phyloP scores from a whole-genome alignment of 2,329 filamentous ascomycete species.

The Metarhizium sp. region DNA sequence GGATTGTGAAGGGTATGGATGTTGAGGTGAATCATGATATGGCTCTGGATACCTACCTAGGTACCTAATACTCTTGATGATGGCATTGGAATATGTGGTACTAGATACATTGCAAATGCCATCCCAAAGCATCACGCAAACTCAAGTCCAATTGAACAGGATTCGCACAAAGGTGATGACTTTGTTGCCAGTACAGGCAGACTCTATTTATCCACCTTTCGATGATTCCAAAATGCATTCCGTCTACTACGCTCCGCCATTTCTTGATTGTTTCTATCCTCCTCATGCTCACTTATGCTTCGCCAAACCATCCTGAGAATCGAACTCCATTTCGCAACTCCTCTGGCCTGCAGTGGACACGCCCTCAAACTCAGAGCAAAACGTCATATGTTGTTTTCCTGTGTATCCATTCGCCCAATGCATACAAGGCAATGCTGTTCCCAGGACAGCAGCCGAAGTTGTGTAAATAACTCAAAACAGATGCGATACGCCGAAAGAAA shows the following conservation, averaged over 20 bases:
- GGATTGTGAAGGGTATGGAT: background rate
- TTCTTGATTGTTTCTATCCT: background rate
- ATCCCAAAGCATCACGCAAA: too few relatives aligned
- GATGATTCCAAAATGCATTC: background rate
- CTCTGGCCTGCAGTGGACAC: constrained; percentile 4
- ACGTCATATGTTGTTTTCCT: background rate
- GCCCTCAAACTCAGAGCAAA: background rate
- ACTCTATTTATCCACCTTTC: background rate
- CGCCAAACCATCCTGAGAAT: constrained; percentile 3
- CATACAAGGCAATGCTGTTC: constrained; percentile 1
- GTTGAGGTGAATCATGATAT: too few relatives aligned
- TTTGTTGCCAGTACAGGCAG: background rate
- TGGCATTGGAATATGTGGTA: background rate
- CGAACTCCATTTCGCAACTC: constrained; percentile 1
- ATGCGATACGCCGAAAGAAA: background rate
- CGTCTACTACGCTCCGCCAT: background rate
- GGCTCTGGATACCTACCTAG: too few relatives aligned
- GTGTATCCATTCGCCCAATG: constrained; percentile 2
- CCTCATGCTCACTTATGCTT: background rate
- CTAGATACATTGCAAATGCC: background rate
- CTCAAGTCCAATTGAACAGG: background rate
- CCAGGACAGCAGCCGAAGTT: background rate
- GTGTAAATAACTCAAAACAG: background rate
- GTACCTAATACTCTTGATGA: too few relatives aligned
- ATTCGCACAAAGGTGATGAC: background rate